Evolutionary conservation across 352 stramenopile genomes (phyloP).

Genomic region (Phytophthora capsici): DNA sequence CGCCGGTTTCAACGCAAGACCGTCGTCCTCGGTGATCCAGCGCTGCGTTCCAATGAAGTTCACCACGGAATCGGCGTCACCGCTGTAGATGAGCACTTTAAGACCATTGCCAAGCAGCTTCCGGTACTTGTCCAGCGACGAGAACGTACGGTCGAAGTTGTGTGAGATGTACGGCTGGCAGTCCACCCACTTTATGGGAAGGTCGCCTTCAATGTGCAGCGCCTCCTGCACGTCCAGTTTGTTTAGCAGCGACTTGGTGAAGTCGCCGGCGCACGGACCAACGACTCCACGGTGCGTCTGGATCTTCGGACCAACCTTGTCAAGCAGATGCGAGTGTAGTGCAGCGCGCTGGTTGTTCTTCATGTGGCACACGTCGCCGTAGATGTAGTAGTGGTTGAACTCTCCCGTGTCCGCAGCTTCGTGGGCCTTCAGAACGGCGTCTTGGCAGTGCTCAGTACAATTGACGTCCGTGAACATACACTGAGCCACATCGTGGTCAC

Average conservation of each 20-base stretch:
- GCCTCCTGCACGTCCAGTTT: conserved; percentile 56
- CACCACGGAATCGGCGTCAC: conserved; percentile 72
- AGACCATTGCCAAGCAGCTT: conserved; percentile 56
- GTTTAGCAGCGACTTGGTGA: conserved; percentile 62
- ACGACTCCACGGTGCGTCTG: conserved; percentile 59
- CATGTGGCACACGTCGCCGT: conserved; percentile 70
- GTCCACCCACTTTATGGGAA: conserved; percentile 56
- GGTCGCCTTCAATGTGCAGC: conserved; percentile 55
- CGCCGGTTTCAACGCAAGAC: conserved; percentile 49
- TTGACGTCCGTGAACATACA: conserved; percentile 69
- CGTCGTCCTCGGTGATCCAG: conserved; percentile 60
- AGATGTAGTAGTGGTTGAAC: conserved; percentile 80
- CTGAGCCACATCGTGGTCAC: conserved; percentile 54
- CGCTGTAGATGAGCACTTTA: conserved; percentile 70
- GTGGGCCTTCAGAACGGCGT: conserved; percentile 51
- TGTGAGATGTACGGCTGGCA: conserved; percentile 62
- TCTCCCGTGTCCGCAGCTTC: conserved; percentile 43
- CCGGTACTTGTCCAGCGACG: conserved; percentile 68
- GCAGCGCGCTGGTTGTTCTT: conserved; percentile 55
- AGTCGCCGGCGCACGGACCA: conserved; percentile 61
- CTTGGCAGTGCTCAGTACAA: conserved; percentile 50
- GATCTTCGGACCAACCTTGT: conserved; percentile 33
- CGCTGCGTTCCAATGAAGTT: conserved; percentile 89
- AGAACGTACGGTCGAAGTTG: conserved; percentile 50
- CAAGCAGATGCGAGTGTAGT: conserved; percentile 43